Base-by-base conservation (phyloP, 2,329 filamentous ascomycete species). In the Colletotrichum phormii region DNA sequence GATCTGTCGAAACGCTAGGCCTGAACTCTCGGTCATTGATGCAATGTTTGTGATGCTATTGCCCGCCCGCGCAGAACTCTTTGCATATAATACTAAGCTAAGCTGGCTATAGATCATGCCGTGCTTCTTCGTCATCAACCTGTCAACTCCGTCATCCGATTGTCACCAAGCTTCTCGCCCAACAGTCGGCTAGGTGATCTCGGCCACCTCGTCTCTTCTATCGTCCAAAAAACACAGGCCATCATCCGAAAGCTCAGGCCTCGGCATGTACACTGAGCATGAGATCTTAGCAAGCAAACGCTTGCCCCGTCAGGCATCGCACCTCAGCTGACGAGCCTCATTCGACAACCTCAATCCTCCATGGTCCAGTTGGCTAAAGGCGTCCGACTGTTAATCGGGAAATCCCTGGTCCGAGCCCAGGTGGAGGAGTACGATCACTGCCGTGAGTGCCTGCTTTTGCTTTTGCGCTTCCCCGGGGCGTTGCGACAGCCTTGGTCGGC, bases 1-100 rank as follows among this genome's bases (percentile, higher is more conserved):
- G n/a, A 71, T 54, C 29, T 31, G 58, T 51, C 53, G 55, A 68
- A 72, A 72, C 59, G 31, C 54, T 31, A 70, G 54, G 59, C 15
- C 42, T 60, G 18, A 57, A 54, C 66, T 46, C 55, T 61, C 7
- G 13, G 37, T 3, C 15, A 18, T 42, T 42, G 37, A 42, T 7
- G 49, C 15, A 13, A 46, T 11, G 35, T 24, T 46, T 2, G 29
- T 33, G 46, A 37, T 59, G 53, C 37, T 51, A 22, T 29, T 42
- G 29, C 9, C 13, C 29, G 29, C 9, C 13, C 29, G 42, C 7
- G 33, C 42, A 26, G 3, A 54, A 18, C 1, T 49, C 6, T 55
- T 22, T 33, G 53, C 42, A 15, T 35, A 31, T 37, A 22, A 55
- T 15, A 6, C 24, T 13, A 6, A n/a, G 22, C 24, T 13, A 6